Evolutionary conservation across 164 flowering plant species (phyloP), one percentile per base, ranked within the genome.

Genomic region (Vitis rotundifolia): DNA sequence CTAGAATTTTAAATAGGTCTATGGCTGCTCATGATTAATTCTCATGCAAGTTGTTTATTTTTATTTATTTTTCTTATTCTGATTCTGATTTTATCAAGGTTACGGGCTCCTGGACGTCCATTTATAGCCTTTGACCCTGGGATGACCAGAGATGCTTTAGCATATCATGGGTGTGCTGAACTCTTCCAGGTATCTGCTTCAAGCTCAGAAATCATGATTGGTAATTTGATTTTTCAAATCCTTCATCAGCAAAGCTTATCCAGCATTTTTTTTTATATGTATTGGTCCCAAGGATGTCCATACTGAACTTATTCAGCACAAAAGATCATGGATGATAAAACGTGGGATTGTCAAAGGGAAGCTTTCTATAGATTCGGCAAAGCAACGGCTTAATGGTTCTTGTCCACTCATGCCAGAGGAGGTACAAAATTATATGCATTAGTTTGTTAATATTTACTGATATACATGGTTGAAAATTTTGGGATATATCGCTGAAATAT

Each of bases 321-420:
- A 82, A 77, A 77, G 99, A 72, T 68, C 81, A 44, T 93, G 97
- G 98, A 90, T 95, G 98, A 79, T 82, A 67, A 95, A 88, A 81
- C 94, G 88, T 61, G 91, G 91, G 73, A 77, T 95, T 44, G 83
- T 91, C 15, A 91, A 89, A 77, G 97, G 87, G 62, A 84, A 85
- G 57, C 91, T 93, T 62, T 65, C 81, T 50, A 89, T 91, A 56
- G 80, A 93, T 78, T 95, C 97, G 19, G 80, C 79, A 2, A 73
- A 80, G 64, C 86, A 78, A 68, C 88, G 84, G 15, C 84, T 77
- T 15, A 88, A 87, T 59, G 98, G 99, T 44, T 87, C 91, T 55
- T 95, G 99, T 70, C 99, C 99, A 6, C 81, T 95, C 73, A 89
- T 86, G 92, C 99, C 98, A 6, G 99, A 95, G 76, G 98, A 95